These are phyloP conservation scores for Geotrichum klebahnii DNA, from an alignment of 1,139 yeast species.

Conservation along the genomic window DNA sequence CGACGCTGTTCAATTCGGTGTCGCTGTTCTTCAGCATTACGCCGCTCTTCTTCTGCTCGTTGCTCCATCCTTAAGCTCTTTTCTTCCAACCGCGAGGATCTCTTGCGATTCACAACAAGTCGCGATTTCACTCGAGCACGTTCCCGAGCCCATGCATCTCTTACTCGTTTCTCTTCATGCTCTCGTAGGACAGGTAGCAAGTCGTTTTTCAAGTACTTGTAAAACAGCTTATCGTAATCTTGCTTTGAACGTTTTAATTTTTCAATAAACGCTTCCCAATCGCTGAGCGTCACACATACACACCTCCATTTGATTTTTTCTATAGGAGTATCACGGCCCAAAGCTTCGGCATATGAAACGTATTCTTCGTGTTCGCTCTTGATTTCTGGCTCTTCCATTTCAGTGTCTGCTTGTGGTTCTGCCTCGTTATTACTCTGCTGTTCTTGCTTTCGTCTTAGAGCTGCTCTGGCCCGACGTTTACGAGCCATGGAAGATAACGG, in stretches of 20 bases:
- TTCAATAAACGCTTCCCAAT: conserved; percentile 34
- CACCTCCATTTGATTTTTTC: conserved; percentile 36
- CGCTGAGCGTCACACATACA: conserved; percentile 35
- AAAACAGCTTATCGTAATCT: conserved; percentile 25
- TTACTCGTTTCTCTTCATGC: conserved; percentile 30
- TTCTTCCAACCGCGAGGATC: conserved; percentile 35
- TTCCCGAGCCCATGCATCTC: conserved; percentile 29
- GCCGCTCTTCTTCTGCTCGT: conserved; percentile 24
- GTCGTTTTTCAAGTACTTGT: conserved; percentile 26
- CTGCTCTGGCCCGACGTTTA: conserved; percentile 17
- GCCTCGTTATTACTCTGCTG: conserved; percentile 19
- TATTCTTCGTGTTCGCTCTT: no score
- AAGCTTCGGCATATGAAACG: conserved; percentile 26
- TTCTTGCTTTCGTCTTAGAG: conserved; percentile 18
- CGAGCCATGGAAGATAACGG: conserved; percentile 9
- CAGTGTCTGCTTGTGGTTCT: conserved; percentile 9
- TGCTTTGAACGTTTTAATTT: conserved; percentile 26
- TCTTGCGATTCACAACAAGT: conserved; percentile 33
- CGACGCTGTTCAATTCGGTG: conserved; percentile 18
- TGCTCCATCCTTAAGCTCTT: conserved; percentile 26
- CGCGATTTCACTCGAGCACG: conserved; percentile 27
- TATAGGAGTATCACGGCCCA: conserved; percentile 26
- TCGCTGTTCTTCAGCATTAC: conserved; percentile 4
- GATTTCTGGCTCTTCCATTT: no score
- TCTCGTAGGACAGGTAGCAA: conserved; percentile 35